These are phyloP conservation scores for Botryotinia narcissicola DNA, from an alignment of 2,329 filamentous ascomycete genomes.

Conservation along the genomic window DNA sequence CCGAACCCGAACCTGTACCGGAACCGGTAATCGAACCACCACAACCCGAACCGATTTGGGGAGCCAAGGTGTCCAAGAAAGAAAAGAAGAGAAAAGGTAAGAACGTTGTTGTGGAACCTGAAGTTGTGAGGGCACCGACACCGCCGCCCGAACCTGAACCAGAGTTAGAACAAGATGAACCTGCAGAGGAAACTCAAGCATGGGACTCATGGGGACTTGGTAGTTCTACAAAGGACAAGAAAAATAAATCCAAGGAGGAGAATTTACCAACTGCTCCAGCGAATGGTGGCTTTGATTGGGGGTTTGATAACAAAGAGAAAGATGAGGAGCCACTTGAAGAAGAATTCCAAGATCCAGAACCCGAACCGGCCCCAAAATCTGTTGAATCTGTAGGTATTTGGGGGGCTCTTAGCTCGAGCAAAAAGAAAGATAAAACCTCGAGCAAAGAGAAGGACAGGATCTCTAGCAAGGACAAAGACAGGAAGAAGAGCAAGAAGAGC, in stretches of 20 bases:
- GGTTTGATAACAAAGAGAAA: constrained; percentile 1
- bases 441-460: constrained; percentile 21
- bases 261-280: constrained; percentile 8
- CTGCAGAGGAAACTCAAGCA: constrained; percentile 28
- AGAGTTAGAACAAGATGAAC: constrained; percentile 33
- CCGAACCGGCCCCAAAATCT: constrained; percentile 24
- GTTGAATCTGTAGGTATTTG: constrained; percentile 25
- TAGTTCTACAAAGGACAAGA: constrained; percentile 43
- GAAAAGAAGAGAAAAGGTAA: constrained; percentile 45
- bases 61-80: constrained; percentile 49
- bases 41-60: neutral
- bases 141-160: constrained; percentile 36
- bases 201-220: constrained; percentile 38
- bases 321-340: constrained; percentile 42
- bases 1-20: constrained; percentile 25
- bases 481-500: constrained; percentile 44
- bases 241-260: constrained; percentile 21
- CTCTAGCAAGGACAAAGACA: constrained; percentile 39
- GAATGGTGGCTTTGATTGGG: constrained; percentile 13
- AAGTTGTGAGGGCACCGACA: constrained; percentile 34
- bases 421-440: constrained; percentile 19
- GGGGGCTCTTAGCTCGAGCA: constrained; percentile 21
- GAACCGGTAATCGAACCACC: constrained; percentile 27
- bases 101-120: constrained; percentile 34
- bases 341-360: constrained; percentile 20